Base-by-base conservation (phyloP, 2,329 filamentous ascomycete species). In the Sporothrix phasma region DNA sequence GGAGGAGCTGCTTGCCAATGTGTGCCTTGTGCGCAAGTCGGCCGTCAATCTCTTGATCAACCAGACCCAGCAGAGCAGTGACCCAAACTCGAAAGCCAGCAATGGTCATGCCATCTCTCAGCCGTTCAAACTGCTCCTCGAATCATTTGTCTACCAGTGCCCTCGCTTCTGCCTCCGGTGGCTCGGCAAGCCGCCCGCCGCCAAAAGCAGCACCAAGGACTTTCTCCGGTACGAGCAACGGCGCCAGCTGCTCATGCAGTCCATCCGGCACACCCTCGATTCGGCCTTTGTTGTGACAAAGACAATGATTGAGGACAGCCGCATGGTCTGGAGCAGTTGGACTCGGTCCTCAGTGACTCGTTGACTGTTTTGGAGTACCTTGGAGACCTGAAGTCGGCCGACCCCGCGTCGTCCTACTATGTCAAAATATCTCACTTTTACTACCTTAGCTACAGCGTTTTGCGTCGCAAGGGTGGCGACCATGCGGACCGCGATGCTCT, bases 341-440 rank as follows among this genome's bases (percentile, higher is more conserved):
- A 88, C 66, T 76, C 81, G 1, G 76, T 82, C 4, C 76, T 88
- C 7, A 79, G 82, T 67, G 84, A 87, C 65, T 83, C 81, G 65
- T 70, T 80, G 7, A 74, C 75, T 6, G 74, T 88, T 15, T 73
- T 87, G 10, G 80, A 84, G 39, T 76, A 79, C 60, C 75, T 86
- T 51, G 78, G 79, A 5, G 75, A 80, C 24, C 53, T 66, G n/a
- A 71, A 69, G 60, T 65, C 70, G 6, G 60, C 68, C 19, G 74
- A 74, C 29, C 63, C 67, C 0, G 64, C 67, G 1, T 60, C 65
- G 3, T 70, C 76, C 2, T 84, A 85, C 68, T 78, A 83, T 64
- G 80, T 88, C 66, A 89, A 86, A 69, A 82, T 90, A 29, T 90
- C 88, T 0, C 87, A 88, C 69, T 78, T 89, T 3, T 90, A 90